Conservation (phyloP, 2,329 filamentous ascomycete genomes). For the Aspergillus uvarum region DNA sequence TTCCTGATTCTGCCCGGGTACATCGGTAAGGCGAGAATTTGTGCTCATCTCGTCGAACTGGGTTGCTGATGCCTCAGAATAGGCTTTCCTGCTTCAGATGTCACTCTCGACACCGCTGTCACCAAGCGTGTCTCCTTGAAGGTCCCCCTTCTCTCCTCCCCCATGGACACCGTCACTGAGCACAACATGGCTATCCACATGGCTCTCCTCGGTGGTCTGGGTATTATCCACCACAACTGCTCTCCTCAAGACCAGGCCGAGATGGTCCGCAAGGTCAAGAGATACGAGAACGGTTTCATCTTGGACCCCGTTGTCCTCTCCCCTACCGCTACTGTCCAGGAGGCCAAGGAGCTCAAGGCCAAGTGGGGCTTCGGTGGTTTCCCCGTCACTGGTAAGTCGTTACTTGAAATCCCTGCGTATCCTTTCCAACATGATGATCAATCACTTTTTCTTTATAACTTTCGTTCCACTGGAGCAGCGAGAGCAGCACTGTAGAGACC, state of each 20-base stretch:
- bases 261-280: slow-evolving; percentile 99
- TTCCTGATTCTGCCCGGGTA: slow-evolving; percentile 96
- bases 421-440: slow-evolving; percentile 67
- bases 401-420: slow-evolving; percentile 16
- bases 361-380: slow-evolving; percentile 99
- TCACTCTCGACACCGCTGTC: slow-evolving; percentile 83
- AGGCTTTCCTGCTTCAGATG: slow-evolving; percentile 88
- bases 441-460: slow-evolving; percentile 78
- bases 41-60: slow-evolving; percentile 11
- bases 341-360: slow-evolving; percentile 90
- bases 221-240: slow-evolving; percentile 99
- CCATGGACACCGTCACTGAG: slow-evolving; percentile 99
- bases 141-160: slow-evolving; percentile 94
- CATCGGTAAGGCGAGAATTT: slow-evolving; percentile 62
- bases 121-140: slow-evolving; percentile 96
- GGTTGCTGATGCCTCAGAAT: slow-evolving; percentile 25
- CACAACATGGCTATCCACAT: slow-evolving; percentile 99
- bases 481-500: slow-evolving; percentile 80
- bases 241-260: slow-evolving; percentile 95
- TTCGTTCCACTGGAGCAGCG: slow-evolving; percentile 99
- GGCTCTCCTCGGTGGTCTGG: slow-evolving; percentile 54
- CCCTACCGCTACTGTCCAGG: slow-evolving; percentile 81
- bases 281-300: slow-evolving; percentile 99
- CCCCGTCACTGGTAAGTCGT: slow-evolving; percentile 88
- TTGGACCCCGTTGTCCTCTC: slow-evolving; percentile 90